These are phyloP conservation scores for Monosporascus sp. DNA, from an alignment of 2,329 filamentous ascomycete genomes.

Conservation along the genomic window DNA sequence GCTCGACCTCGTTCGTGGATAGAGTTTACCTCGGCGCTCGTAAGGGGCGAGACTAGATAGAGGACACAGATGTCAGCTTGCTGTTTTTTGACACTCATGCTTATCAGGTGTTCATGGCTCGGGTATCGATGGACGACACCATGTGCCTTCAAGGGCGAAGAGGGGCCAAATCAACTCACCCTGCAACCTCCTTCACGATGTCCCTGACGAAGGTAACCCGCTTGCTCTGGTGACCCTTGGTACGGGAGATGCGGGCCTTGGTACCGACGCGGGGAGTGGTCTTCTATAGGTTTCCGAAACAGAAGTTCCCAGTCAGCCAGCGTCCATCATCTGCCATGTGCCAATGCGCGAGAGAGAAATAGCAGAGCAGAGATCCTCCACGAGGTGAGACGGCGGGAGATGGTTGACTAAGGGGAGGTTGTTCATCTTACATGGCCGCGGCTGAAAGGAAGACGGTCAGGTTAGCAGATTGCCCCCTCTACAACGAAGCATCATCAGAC, in stretches of 20 bases:
- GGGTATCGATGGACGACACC: too few relatives aligned
- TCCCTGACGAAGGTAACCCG: constrained; percentile 94
- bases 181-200: constrained; percentile 97
- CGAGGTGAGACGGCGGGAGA: constrained; percentile 57
- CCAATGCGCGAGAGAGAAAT: constrained; percentile 24
- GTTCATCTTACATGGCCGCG: constrained; percentile 55
- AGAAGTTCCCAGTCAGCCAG: constrained; percentile 41
- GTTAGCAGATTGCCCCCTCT: not conserved
- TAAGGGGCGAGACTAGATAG: constrained; percentile 71
- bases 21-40: constrained; percentile 65
- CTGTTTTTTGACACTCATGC: not conserved
- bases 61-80: constrained; percentile 22
- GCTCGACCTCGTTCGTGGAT: not conserved
- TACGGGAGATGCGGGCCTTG: constrained; percentile 75
- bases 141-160: not conserved
- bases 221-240: constrained; percentile 96
- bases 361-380: constrained; percentile 62
- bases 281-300: constrained; percentile 55
- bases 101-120: too few relatives aligned
- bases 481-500: too few relatives aligned
- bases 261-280: constrained; percentile 66
- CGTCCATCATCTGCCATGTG: constrained; percentile 56
- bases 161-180: constrained; percentile 50
- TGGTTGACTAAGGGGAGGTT: constrained; percentile 5
- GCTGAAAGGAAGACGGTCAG: constrained; percentile 33